These are phyloP conservation scores for Baorangia bicolor DNA, from an alignment of 768 basidiomycete species.

Conservation along the genomic window DNA sequence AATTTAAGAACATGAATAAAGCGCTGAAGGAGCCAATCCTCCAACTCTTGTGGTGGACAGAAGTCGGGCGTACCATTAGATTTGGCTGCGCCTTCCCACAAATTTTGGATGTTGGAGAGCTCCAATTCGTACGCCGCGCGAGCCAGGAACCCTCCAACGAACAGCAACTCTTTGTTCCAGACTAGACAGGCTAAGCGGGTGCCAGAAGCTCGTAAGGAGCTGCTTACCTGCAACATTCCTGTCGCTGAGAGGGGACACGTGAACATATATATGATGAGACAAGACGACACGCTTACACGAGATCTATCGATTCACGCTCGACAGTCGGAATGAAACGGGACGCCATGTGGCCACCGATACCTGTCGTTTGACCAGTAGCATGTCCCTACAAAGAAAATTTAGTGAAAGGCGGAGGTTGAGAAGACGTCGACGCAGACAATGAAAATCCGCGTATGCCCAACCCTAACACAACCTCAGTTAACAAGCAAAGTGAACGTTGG, in stretches of 20 bases:
- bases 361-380: conserved; percentile 90
- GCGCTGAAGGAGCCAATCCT: conserved; percentile 51
- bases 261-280: background rate
- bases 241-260: conserved; percentile 50
- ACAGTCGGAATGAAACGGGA: conserved; percentile 94
- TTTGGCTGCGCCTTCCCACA: conserved; percentile 55
- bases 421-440: conserved; percentile 40
- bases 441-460: conserved; percentile 13
- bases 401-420: background rate
- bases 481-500: conserved; percentile 27
- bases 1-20: conserved; percentile 82
- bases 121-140: conserved; percentile 86
- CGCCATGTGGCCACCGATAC: conserved; percentile 66
- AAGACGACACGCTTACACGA: conserved; percentile 55
- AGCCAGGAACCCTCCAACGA: conserved; percentile 78
- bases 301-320: conserved; percentile 89
- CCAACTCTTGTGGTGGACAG: conserved; percentile 40
- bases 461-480: conserved; percentile 4
- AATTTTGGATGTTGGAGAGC: conserved; percentile 52
- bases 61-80: conserved; percentile 28
- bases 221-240: conserved; percentile 70
- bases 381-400: conserved; percentile 59
- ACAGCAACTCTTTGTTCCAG: conserved; percentile 90
- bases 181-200: conserved; percentile 38
- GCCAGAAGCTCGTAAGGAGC: background rate